These are phyloP conservation scores for Candida broadrunensis DNA, from an alignment of 805 yeast species.

Conservation along the genomic window DNA sequence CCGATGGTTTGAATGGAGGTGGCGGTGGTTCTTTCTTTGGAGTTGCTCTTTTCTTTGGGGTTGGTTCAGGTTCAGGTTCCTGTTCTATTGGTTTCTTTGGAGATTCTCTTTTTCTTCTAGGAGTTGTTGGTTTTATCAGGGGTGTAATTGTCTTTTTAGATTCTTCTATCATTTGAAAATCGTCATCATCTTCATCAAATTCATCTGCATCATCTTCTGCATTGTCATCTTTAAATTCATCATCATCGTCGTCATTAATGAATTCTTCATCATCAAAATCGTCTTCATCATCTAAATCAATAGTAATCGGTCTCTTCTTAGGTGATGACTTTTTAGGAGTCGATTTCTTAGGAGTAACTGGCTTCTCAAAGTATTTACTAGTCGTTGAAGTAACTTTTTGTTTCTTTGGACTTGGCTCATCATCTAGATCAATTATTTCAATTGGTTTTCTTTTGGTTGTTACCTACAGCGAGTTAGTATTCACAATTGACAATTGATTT, in stretches of 20 bases:
- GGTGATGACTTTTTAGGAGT: slow-evolving; percentile 6
- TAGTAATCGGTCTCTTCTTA: slow-evolving; percentile 5
- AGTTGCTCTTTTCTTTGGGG: neutral
- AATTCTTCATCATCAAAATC: slow-evolving; percentile 18
- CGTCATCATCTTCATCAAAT: slow-evolving; percentile 12
- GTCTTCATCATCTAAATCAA: slow-evolving; percentile 23
- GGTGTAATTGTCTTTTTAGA: slow-evolving; percentile 3
- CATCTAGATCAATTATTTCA: slow-evolving; percentile 8
- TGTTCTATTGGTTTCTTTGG: slow-evolving; percentile 6
- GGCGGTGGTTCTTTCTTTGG: slow-evolving; percentile 1
- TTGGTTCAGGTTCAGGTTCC: slow-evolving; percentile 2
- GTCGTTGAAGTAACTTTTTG: no score
- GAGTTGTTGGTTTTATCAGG: slow-evolving; percentile 3
- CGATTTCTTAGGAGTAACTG: slow-evolving; percentile 6
- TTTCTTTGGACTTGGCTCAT: slow-evolving; percentile 1
- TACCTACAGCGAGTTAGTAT: slow-evolving; percentile 2
- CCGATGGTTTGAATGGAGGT: slow-evolving; percentile 4
- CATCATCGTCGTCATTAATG: slow-evolving; percentile 16
- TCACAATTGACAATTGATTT: no score
- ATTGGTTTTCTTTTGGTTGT: slow-evolving; percentile 1
- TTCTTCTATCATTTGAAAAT: slow-evolving; percentile 1
- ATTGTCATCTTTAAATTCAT: slow-evolving; percentile 16
- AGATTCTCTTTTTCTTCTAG: slow-evolving; percentile 4
- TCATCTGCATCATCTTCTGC: slow-evolving; percentile 21
- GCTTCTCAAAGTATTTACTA: slow-evolving; percentile 3